Conservation (phyloP, 2,329 filamentous ascomycete genomes). For the Aspergillus sp. region DNA sequence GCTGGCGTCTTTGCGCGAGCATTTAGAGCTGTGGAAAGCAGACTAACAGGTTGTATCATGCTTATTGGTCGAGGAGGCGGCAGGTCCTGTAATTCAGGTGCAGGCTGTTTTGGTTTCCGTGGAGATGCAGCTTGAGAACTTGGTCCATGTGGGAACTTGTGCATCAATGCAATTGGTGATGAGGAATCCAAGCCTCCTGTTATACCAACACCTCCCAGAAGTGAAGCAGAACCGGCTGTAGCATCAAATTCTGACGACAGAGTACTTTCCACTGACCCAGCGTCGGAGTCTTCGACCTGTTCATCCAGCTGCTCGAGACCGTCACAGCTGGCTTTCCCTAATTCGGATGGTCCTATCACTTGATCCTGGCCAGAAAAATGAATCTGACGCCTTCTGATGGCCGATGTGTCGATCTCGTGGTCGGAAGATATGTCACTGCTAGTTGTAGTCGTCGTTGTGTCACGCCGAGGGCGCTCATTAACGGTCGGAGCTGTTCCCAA, state of each 20-base stretch:
- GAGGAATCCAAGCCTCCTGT: conserved; percentile 49
- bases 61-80: conserved; percentile 63
- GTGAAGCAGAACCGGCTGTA: conserved; percentile 56
- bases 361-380: conserved; percentile 44
- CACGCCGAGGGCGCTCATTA: conserved; percentile 56
- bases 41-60: conserved; percentile 55
- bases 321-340: conserved; percentile 26
- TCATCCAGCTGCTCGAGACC: conserved; percentile 37
- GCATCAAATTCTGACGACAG: conserved; percentile 56
- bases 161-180: conserved; percentile 47
- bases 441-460: conserved; percentile 64
- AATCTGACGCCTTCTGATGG: conserved; percentile 55
- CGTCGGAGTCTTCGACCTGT: conserved; percentile 48
- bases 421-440: conserved; percentile 68
- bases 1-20: conserved; percentile 56
- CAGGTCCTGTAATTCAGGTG: conserved; percentile 56
- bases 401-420: conserved; percentile 57
- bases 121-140: conserved; percentile 47
- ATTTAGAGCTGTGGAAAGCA: conserved; percentile 58
- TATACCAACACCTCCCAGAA: conserved; percentile 53
- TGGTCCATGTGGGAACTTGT: conserved; percentile 36
- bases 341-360: conserved; percentile 31
- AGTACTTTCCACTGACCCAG: conserved; percentile 49
- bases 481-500: conserved; percentile 55
- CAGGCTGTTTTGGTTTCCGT: conserved; percentile 49